Evolutionary conservation across 257 asterid species (phyloP).

Genomic region (Solanum sparsipilum): DNA sequence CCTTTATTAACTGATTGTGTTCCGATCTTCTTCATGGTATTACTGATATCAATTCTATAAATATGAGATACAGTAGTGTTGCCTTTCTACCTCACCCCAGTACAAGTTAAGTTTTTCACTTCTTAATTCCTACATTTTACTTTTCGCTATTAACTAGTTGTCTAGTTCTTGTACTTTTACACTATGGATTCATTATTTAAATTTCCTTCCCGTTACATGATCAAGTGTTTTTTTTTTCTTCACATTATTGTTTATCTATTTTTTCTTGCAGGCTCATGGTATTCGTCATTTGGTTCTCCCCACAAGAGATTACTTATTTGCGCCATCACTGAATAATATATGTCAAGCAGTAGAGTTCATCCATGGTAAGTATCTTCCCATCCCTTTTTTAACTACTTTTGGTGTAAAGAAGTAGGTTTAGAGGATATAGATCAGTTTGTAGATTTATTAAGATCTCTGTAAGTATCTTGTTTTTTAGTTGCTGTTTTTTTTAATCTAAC

Average conservation of each 20-base stretch:
- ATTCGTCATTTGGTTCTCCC: conserved; percentile 33
- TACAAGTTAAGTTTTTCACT: background rate
- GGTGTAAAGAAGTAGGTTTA: too few relatives aligned
- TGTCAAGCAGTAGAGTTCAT: conserved; percentile 35
- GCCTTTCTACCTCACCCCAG: background rate
- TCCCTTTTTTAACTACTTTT: background rate
- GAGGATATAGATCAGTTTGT: too few relatives aligned
- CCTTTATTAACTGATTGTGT: background rate
- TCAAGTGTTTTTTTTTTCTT: background rate
- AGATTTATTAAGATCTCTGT: too few relatives aligned
- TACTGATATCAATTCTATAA: background rate
- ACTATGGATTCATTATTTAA: background rate
- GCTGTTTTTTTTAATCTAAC: too few relatives aligned
- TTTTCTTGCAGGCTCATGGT: conserved; percentile 23
- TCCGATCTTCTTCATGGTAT: background rate
- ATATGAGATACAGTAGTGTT: background rate
- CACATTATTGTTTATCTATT: background rate
- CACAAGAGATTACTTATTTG: conserved; percentile 37
- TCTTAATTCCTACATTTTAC: background rate
- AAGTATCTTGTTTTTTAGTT: too few relatives aligned
- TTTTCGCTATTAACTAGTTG: background rate
- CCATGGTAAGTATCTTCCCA: conserved; percentile 15
- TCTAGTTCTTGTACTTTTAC: background rate
- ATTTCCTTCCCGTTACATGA: background rate
- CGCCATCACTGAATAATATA: conserved; percentile 27